These are phyloP conservation scores for Verticillium nubilum DNA, from an alignment of 2,329 filamentous ascomycete species.

Conservation along the genomic window DNA sequence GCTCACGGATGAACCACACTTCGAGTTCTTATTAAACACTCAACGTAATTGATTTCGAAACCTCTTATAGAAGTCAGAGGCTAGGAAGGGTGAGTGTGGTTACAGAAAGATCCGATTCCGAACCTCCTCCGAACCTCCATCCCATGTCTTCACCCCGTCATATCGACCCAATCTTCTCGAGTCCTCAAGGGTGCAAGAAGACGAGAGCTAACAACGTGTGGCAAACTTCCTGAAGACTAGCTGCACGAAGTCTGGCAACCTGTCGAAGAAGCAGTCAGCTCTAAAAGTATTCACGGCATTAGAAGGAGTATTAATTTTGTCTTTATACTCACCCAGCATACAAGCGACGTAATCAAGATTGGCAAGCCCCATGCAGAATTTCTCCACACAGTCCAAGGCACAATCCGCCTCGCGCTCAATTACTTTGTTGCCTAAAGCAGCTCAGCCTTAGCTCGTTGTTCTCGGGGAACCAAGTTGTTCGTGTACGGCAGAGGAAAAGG, in stretches of 20 bases:
- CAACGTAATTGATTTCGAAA: too few relatives aligned
- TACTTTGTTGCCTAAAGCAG: not conserved
- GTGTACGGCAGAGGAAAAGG: not conserved
- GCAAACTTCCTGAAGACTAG: not conserved
- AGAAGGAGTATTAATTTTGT: not conserved
- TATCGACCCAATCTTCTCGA: not conserved
- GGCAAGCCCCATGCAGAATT: not conserved
- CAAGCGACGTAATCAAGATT: not conserved
- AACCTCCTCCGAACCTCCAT: not conserved
- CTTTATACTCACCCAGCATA: not conserved
- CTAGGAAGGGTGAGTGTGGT: not conserved
- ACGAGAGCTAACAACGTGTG: not conserved
- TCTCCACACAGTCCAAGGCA: not conserved
- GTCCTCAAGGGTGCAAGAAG: not conserved
- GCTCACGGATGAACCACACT: too few relatives aligned
- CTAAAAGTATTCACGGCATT: not conserved
- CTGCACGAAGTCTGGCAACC: not conserved
- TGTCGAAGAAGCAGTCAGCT: not conserved
- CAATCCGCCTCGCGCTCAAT: not conserved
- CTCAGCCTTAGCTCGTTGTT: not conserved
- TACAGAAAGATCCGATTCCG: not conserved
- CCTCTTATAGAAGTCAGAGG: too few relatives aligned
- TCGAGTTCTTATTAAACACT: too few relatives aligned
- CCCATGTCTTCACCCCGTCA: not conserved
- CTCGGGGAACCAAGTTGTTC: not conserved